These are phyloP conservation scores for Daldinia eschscholtzii DNA, from an alignment of 2,329 filamentous ascomycete species.

Conservation along the genomic window DNA sequence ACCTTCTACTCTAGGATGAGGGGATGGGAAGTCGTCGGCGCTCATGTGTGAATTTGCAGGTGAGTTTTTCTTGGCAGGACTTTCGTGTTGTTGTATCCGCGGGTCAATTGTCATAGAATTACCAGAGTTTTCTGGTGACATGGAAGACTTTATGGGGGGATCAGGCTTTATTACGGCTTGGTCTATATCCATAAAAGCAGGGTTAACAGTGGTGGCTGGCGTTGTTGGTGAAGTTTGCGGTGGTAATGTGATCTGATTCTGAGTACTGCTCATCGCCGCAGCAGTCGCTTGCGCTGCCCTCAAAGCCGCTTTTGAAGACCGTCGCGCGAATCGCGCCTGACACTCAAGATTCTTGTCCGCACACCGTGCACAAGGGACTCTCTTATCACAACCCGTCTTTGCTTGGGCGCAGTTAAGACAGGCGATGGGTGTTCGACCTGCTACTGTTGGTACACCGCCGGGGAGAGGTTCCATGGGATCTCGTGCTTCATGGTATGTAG, in stretches of 20 bases:
- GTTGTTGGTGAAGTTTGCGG: conserved; percentile 43
- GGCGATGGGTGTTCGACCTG: conserved; percentile 59
- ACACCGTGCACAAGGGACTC: conserved; percentile 63
- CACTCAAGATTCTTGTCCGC: conserved; percentile 63
- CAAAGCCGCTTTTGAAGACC: conserved; percentile 63
- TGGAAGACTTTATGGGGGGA: conserved; percentile 44
- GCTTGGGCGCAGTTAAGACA: conserved; percentile 64
- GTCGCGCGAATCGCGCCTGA: conserved; percentile 63
- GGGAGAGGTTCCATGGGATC: conserved; percentile 61
- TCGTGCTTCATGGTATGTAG: conserved; percentile 64
- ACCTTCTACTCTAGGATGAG: conserved; percentile 54
- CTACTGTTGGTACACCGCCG: conserved; percentile 58
- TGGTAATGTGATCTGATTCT: conserved; percentile 36
- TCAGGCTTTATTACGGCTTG: conserved; percentile 47
- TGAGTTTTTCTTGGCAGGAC: conserved; percentile 49
- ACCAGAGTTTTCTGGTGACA: conserved; percentile 49
- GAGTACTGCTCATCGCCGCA: conserved; percentile 50
- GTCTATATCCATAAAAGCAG: conserved; percentile 57
- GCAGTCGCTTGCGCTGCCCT: conserved; percentile 59
- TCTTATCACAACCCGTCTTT: conserved; percentile 66
- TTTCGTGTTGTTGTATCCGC: conserved; percentile 50
- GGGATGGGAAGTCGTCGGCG: conserved; percentile 54
- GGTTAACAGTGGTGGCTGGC: conserved; percentile 49
- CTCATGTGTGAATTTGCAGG: conserved; percentile 54
- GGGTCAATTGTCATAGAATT: conserved; percentile 51